Percentiles rank a stretch among this genome's conserved stretches.
These are phyloP conservation scores for Diaporthe sp. DNA, from an alignment of 2,329 filamentous ascomycete species.

Conservation along the genomic window DNA sequence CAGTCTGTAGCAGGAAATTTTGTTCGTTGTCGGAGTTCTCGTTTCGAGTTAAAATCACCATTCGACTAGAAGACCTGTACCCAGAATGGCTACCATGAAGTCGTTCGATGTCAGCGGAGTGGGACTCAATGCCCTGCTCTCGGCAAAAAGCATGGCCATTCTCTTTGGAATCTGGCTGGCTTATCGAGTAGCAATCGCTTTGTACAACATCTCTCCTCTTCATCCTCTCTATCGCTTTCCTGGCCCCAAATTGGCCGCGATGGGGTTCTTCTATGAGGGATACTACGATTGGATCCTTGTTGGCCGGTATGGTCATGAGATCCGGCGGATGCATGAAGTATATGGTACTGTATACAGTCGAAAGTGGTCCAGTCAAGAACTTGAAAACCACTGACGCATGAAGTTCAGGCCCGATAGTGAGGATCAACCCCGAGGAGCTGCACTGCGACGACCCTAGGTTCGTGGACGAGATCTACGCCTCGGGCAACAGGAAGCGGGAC, in stretches of 20 bases:
- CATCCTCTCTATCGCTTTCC: slow-evolving; percentile 21
- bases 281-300: slow-evolving; percentile 20
- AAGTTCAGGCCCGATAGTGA: slow-evolving; percentile 44
- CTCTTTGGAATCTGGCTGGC: background rate
- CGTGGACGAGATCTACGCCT: slow-evolving; percentile 38
- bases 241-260: slow-evolving; percentile 14
- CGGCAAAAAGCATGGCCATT: background rate
- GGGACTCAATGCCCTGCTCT: background rate
- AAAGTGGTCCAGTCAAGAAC: background rate
- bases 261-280: slow-evolving; percentile 16
- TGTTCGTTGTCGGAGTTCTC: rapidly evolving
- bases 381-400: background rate
- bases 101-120: background rate
- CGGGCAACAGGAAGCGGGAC: slow-evolving; percentile 38
- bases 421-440: slow-evolving; percentile 52
- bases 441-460: slow-evolving; percentile 50
- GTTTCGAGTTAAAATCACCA: background rate
- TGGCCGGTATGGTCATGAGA: slow-evolving; percentile 12
- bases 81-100: background rate
- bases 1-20: background rate
- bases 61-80: rapidly evolving
- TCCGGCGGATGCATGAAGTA: slow-evolving; percentile 21
- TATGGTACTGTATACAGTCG: background rate
- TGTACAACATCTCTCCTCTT: slow-evolving; percentile 25
- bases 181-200: background rate